Evolutionary conservation across 208 protist genomes (phyloP), one percentile per base, ranked within the genome.

Genomic region (Endotrypanum monterogeii): DNA sequence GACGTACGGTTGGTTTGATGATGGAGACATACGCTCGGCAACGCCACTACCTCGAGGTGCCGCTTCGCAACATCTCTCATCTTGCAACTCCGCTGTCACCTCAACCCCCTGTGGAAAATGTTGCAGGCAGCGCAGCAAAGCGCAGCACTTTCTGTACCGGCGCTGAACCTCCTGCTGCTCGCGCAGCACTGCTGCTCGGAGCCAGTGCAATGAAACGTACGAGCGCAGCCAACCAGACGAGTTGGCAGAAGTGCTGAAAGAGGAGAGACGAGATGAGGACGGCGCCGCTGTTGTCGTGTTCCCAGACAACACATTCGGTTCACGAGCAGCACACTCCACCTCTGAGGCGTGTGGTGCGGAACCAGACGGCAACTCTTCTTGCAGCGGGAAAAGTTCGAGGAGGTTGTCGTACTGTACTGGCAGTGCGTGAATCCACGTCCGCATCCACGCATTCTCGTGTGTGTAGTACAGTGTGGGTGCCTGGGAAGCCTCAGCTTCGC

Each of bases 331-430:
- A 39, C 60, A 48, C 20, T 30, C 60, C 60, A 9, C 20, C 11
- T 18, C 37, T 39, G 55, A 35, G 30, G n/a, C n/a, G 65, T 55
- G 65, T 37, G 23, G 71, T 14, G 16, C 54, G 25, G n/a, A 30
- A 16, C 23, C 18, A 16, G 16, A 14, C 16, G 25, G 44, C 28
- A 28, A 25, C 12, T 63, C 30, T 2, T 52, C 52, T n/a, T 28
- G 35, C 41, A 48, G 20, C 41, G 65, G 71, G 37, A 62, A 57
- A 12, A 97, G 82, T 75, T 97, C 92, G 18, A 97, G 82, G 46
- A 94, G 81, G 77, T 97, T 97, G 75, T 97, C 88, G 72, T 94
- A 95, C 63, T 78, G 77, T 12, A 67, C 39, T 32, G 92, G 92
- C 68, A 97, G 78, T 3, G 80, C 81, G 37, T 76, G 71, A 57